Evolutionary conservation across 768 basidiomycete species (phyloP), one percentile per base, ranked within the genome.

Genomic region (Sporobolomyces pararoseus): DNA sequence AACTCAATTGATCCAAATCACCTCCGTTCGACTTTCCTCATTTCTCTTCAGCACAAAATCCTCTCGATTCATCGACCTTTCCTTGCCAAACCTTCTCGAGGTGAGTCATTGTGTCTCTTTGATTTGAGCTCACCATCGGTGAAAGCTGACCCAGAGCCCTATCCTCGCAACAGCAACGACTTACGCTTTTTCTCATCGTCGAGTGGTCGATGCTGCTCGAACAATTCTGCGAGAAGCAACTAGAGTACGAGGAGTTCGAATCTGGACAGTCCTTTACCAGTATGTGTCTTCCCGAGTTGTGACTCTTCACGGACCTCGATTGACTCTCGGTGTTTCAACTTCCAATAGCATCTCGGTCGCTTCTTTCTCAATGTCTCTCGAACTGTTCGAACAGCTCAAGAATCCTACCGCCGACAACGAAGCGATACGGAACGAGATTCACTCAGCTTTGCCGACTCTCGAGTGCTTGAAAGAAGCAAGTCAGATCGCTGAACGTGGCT

Each of bases 1-100:
- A 46, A 51, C 0, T 31, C 46, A 21, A 27, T 37, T 27, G 63
- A 49, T 21, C n/a, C 64, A 58, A 63, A 34, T n/a, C 47, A 54
- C 69, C 32, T 61, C 25, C 60, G 72, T 10, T 50, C 39, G n/a
- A 73, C 72, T 1, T 73, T 69, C 57, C 57, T 61, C 54, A 66
- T 73, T 57, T 63, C 72, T 23, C 51, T 66, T 3, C 49, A 66
- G 7, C 72, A 73, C 65, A 73, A 73, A 57, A 66, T 73, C 21
- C 62, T 73, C 16, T 69, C 65, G 27, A 66, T 73, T 21, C 72
- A 73, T 49, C 72, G 72, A 1, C 72, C 72, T 12, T 73, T 68
- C 55, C 64, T 73, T 27, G 46, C 63, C 27, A 58, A 59, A 31
- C 72, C 68, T 12, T 69, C 68, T 1, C 64, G 67, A 23, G 63